Evolutionary conservation across 2,329 filamentous ascomycete species (phyloP), one percentile per base, ranked within the genome.

Genomic region (Fusarium haematococcum): DNA sequence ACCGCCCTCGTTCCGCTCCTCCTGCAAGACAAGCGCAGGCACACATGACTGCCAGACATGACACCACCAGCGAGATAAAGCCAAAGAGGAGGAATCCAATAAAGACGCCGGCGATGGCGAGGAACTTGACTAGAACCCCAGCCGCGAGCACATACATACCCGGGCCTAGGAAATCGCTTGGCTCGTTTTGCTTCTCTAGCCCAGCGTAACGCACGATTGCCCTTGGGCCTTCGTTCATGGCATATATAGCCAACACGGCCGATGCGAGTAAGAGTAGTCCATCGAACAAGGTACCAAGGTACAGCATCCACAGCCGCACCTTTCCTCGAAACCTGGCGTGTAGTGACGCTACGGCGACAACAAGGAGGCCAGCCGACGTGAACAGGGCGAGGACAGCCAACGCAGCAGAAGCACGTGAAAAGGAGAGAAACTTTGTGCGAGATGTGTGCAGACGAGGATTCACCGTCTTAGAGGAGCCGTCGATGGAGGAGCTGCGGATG

Each of bases 81-180:
- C 57, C 67, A 37, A 74, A 67, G 8, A 74, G 25, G 10, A 74
- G 43, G 32, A 71, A 70, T 6, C 69, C 67, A 5, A 74, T 23
- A 33, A 74, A 74, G 25, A 74, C 66, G 1, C 71, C 66, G 4
- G 66, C 56, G 27, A 74, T 72, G 13, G 71, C 71, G 6, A 74
- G 60, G 52, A 72, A 70, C 57, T 74, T 74, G 23, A 74, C 11
- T 14, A 67, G n/a, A n/a, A 74, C 71, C 25, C 71, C 71, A 4
- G 63, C 71, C 7, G 5, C 65, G 32, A 74, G 60, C n/a, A 70
- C 70, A 27, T 69, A 74, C 69, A 71, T 71, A 1, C 69, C 71
- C 10, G 71, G 71, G 1, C 71, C 69, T 7, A 74, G 32, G 45
- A 63, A 67, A 8, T 39, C 43, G 3, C 13, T 59, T 10, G 62